phyloP scores from a whole-genome alignment of 2,329 filamentous ascomycete genomes.

The Trichophyton mentagrophytes region DNA sequence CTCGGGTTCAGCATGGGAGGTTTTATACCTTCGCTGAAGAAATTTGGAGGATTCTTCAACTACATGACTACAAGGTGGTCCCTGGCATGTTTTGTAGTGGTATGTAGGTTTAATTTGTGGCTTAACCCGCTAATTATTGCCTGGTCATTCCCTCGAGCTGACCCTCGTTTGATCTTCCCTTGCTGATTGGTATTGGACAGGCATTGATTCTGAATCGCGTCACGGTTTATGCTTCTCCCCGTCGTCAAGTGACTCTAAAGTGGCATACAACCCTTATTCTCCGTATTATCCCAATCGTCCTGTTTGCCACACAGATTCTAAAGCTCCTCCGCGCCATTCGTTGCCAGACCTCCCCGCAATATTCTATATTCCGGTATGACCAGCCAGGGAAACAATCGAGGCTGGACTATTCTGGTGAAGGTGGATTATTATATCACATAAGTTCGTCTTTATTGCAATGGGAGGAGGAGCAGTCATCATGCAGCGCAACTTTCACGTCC shows the following conservation, averaged over 20 bases:
- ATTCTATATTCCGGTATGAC: constrained; percentile 56
- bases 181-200: constrained; percentile 25
- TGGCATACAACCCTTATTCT: constrained; percentile 60
- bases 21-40: constrained; percentile 44
- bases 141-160: not conserved
- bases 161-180: not conserved
- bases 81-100: constrained; percentile 68
- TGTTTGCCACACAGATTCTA: constrained; percentile 57
- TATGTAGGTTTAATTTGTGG: constrained; percentile 23
- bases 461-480: constrained; percentile 61
- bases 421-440: constrained; percentile 56
- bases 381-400: constrained; percentile 51
- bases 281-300: constrained; percentile 56
- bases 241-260: constrained; percentile 61
- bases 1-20: constrained; percentile 30
- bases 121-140: not conserved
- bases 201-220: constrained; percentile 82
- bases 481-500: constrained; percentile 61
- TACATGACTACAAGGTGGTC: constrained; percentile 92
- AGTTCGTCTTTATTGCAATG: constrained; percentile 62
- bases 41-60: constrained; percentile 72
- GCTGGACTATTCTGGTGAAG: constrained; percentile 57
- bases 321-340: constrained; percentile 70
- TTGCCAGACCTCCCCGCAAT: constrained; percentile 74
- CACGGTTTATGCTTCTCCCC: constrained; percentile 81